These are phyloP conservation scores for Phycomyces nitens DNA, from an alignment of 192 early-diverging fungal species.

Conservation along the genomic window DNA sequence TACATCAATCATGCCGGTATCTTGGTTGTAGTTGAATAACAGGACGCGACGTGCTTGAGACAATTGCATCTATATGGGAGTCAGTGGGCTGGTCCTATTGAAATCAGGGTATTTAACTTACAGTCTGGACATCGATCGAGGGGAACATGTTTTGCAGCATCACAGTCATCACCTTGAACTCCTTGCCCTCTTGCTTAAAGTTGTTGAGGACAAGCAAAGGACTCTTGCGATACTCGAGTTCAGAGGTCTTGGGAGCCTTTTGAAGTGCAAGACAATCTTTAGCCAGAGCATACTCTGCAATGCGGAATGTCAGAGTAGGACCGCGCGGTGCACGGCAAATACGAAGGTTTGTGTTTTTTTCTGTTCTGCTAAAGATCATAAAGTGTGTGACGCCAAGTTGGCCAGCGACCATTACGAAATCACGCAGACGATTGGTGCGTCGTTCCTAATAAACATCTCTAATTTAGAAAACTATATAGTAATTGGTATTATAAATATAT, in stretches of 20 bases:
- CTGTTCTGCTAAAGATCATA: conserved; percentile 83
- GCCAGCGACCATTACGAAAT: conserved; percentile 86
- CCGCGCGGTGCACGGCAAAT: conserved; percentile 87
- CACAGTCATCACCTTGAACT: conserved; percentile 88
- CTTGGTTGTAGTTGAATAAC: conserved; percentile 85
- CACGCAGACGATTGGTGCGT: conserved; percentile 86
- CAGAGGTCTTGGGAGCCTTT: conserved; percentile 71
- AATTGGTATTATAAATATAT: too few relatives aligned
- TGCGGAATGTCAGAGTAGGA: conserved; percentile 87
- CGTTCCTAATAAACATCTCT: conserved; percentile 56
- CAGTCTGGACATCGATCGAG: conserved; percentile 86
- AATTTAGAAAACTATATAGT: neutral
- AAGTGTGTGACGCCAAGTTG: conserved; percentile 87
- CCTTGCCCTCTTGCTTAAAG: conserved; percentile 64
- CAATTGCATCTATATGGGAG: conserved; percentile 71
- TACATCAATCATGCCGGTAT: conserved; percentile 82
- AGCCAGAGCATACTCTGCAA: conserved; percentile 74
- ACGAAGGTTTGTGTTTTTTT: conserved; percentile 77
- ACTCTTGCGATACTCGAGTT: conserved; percentile 69
- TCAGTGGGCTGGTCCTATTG: neutral
- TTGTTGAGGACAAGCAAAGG: conserved; percentile 86
- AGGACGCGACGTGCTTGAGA: conserved; percentile 87
- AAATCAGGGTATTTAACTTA: conserved; percentile 35
- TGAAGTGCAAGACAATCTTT: conserved; percentile 82
- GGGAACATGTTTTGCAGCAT: conserved; percentile 98